Base-by-base conservation (phyloP, 1,284 basidiomycete genomes). In the Ustilago loliicola region DNA sequence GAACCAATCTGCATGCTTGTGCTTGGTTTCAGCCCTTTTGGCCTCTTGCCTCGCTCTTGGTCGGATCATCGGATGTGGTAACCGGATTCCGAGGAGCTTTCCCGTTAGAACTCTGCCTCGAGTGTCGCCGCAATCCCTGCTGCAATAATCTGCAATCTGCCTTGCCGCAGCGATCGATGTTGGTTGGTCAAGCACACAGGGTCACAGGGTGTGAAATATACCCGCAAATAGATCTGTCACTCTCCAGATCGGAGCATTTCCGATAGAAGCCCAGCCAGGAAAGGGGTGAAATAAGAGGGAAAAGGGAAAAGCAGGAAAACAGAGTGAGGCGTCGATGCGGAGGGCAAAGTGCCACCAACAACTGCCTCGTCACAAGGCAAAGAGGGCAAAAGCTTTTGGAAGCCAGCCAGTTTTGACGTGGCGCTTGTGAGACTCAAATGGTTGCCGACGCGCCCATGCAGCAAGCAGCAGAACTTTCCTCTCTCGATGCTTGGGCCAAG, bases 241-340 rank as follows among this genome's bases (percentile, higher is more conserved):
- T 15, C 36, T 38, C 13, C 4, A 23, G 45, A 47, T 57, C 55
- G 56, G 40, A 58, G 34, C 29, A 19, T 15, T 54, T 54, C 34
- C 52, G 52, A 47, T 32, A 7, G 7, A 56, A 25, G n/a, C 7
- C 13, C 48, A 50, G 36, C 48, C 13, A 29, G 29, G 11, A 61
- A 50, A 60, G 27, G 3, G 6, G 8, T 11, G 17, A 38, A 50
- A 32, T 13, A 34, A 52, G n/a, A 21, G 25, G 8, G 19, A 30
- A 47, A 23, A 40, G 27, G n/a, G 13, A 38, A 38, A 38, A 15
- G 36, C 36, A 11, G 7, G 13, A 38, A 61, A 61, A 53, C 15
- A 53, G 45, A 55, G 61, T 62, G 61, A 47, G 52, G 61, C 61
- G 61, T 55, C 42, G 51, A 45, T 19, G 21, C 30, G 21, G 13